Conservation (phyloP, 495 filamentous ascomycete species). For the Aspergillus saccharolyticus region DNA sequence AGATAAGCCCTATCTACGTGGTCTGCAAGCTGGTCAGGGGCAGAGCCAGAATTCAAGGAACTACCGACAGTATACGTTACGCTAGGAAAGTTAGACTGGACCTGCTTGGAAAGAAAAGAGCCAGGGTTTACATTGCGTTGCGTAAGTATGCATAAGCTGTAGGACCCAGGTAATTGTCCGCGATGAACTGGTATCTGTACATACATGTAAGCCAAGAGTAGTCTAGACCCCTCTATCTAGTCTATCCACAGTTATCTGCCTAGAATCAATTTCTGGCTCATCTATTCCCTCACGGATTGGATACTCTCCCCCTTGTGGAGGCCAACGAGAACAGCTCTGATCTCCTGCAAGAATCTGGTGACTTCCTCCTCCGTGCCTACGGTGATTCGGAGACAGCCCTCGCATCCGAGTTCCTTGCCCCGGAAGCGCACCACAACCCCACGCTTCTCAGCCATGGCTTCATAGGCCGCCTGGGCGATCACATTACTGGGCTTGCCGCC, state of each 20-base stretch:
- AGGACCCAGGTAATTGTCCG: background rate
- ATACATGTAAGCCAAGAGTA: no score
- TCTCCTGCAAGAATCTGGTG: constrained; percentile 63
- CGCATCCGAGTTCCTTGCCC: constrained; percentile 84
- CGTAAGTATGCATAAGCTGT: background rate
- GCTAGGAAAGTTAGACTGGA: background rate
- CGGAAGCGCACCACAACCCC: constrained; percentile 92
- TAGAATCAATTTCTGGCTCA: constrained; percentile 16
- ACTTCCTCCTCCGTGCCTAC: constrained; percentile 89
- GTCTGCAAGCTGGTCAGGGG: background rate
- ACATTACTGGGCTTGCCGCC: constrained; percentile 71
- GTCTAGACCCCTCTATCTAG: background rate
- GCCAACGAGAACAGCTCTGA: constrained; percentile 56
- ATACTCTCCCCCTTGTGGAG: constrained; percentile 27
- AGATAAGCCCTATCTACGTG: no score
- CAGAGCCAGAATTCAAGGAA: background rate
- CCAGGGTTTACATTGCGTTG: background rate
- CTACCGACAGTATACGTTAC: background rate
- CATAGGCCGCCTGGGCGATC: constrained; percentile 72
- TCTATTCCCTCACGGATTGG: constrained; percentile 18
- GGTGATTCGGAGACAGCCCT: constrained; percentile 85
- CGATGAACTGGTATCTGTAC: no score
- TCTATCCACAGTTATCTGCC: background rate
- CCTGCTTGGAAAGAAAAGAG: background rate
- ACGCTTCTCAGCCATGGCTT: constrained; percentile 75